Evolutionary conservation across 331 rosid species (phyloP), one percentile per base, ranked within the genome.

Genomic region (Rosa hybrid): DNA sequence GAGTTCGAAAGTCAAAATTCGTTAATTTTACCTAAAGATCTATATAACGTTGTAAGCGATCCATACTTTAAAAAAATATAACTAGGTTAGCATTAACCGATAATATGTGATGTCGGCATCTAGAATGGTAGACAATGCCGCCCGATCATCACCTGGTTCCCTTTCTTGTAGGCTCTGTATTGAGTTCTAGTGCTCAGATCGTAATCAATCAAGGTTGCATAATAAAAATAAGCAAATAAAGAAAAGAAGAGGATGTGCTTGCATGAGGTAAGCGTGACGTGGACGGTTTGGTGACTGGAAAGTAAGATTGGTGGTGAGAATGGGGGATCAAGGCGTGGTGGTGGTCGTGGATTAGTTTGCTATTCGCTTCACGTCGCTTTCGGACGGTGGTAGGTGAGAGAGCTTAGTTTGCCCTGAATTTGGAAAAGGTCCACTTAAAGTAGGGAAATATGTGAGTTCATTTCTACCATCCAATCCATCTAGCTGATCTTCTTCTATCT

Each of bases 341-440:
- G 46, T 25, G 41, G 12, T n/a, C 25, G 30, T 2, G 3, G 69
- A 50, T 78, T 63, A 65, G 59, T 38, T 68, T 20, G 60, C 34
- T 65, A n/a, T 45, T 45, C 46, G 72, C 68, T 27, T 25, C 42
- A 1, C 44, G 21, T 76, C 72, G 7, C 9, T 64, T 62, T 80
- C 81, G 30, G 30, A 21, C 27, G 68, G 82, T 53, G 6, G 82
- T 84, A 54, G 87, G 87, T 84, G 41, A 79, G 69, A 64, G 4
- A 30, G 10, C 18, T 63, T 14, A 13, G 70, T 64, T 64, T 11
- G 45, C n/a, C 6, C 11, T 64, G 5, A 7, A 18, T 13, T 64
- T 30, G n/a, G 45, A 30, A 64, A 34, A 30, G 5, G 70, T 30
- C 70, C 68, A n/a, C 64, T 21, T 3, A 20, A 20, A 57, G 27